Evolutionary conservation across 2,329 filamentous ascomycete genomes (phyloP).

Genomic region (Gaeumannomyces sp.): DNA sequence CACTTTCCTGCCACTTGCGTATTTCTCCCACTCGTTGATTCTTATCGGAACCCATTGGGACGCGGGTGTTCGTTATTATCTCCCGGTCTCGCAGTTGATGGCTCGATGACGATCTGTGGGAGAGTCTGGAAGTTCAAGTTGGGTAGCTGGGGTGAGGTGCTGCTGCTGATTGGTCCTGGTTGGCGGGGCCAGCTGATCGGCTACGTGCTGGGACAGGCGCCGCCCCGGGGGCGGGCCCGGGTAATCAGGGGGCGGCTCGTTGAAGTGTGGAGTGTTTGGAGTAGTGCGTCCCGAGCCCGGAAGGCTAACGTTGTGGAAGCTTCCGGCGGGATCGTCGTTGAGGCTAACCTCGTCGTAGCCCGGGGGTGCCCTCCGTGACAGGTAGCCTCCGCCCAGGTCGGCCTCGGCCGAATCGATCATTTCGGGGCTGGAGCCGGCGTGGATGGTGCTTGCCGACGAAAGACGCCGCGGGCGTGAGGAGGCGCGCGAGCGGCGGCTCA

Average conservation of each 20-base stretch:
- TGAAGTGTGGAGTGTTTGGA: constrained; percentile 23
- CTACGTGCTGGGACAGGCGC: constrained; percentile 27
- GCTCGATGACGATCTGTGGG: constrained; percentile 54
- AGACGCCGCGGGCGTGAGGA: constrained; percentile 10
- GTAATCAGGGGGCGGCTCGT: constrained; percentile 48
- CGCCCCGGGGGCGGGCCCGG: constrained; percentile 30
- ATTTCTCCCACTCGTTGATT: not conserved
- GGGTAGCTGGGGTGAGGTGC: constrained; percentile 42
- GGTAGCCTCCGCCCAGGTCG: constrained; percentile 37
- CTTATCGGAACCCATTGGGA: not conserved
- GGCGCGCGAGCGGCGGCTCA: constrained; percentile 14
- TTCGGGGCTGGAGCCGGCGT: constrained; percentile 46
- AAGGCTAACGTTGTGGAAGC: constrained; percentile 17
- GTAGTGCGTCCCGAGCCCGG: constrained; percentile 24
- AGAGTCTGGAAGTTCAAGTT: constrained; percentile 43
- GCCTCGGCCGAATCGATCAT: constrained; percentile 38
- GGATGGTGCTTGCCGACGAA: constrained; percentile 19
- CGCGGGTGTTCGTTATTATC: not conserved
- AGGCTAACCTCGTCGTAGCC: constrained; percentile 27
- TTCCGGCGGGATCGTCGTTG: constrained; percentile 12
- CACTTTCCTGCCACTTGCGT: not conserved
- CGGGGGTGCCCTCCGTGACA: constrained; percentile 41
- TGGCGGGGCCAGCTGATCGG: constrained; percentile 14
- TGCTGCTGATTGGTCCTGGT: constrained; percentile 26
- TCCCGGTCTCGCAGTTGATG: constrained; percentile 34